Evolutionary conservation across 176 grass and related monocot species (phyloP).

Genomic region (Oryza glumipatula): DNA sequence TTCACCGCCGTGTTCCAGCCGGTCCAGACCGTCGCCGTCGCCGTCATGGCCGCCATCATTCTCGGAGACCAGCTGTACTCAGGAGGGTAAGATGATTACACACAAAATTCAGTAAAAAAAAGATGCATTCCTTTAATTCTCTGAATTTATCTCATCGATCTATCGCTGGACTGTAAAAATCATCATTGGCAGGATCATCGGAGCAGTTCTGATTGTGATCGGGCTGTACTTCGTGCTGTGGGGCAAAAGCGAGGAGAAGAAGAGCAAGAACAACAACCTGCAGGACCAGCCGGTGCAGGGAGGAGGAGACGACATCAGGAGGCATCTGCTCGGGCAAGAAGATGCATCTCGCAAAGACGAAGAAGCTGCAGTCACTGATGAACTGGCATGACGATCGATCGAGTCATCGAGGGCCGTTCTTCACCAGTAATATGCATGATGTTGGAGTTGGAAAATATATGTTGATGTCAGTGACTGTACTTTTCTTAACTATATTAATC

Average conservation of each 20-base stretch:
- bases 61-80: constrained; percentile 84
- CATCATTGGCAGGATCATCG: constrained; percentile 63
- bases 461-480: not conserved
- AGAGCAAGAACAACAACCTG: constrained; percentile 20
- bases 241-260: constrained; percentile 88
- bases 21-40: constrained; percentile 88
- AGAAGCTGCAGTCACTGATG: constrained; percentile 31
- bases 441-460: not conserved
- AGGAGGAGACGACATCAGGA: constrained; percentile 40
- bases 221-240: constrained; percentile 92
- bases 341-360: constrained; percentile 42
- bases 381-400: constrained; percentile 53
- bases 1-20: constrained; percentile 94
- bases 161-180: not conserved
- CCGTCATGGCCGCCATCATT: constrained; percentile 84
- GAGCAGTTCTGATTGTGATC: constrained; percentile 68
- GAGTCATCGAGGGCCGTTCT: not conserved
- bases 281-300: constrained; percentile 10
- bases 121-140: no score
- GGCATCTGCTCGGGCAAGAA: constrained; percentile 60
- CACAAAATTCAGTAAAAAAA: no score
- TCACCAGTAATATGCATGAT: not conserved
- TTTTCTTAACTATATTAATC: not conserved
- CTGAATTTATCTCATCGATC: not conserved
- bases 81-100: constrained; percentile 57